phyloP scores from a whole-genome alignment of 2,329 filamentous ascomycete genomes.

The Nigrospora sphaerica region DNA sequence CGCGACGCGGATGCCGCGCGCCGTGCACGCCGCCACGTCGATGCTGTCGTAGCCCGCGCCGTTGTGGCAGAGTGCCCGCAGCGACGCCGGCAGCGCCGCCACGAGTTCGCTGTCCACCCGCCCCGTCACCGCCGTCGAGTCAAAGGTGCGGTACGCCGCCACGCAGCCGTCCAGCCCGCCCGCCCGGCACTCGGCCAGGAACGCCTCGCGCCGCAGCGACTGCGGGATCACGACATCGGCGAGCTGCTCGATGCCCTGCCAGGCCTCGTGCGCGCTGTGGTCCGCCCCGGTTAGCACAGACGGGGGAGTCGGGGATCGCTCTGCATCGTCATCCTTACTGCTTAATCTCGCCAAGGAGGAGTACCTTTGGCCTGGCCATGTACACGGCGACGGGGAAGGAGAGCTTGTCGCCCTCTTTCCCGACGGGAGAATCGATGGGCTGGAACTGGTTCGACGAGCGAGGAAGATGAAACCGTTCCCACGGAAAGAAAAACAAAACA shows the following conservation, averaged over 20 bases:
- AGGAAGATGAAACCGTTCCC: too few relatives aligned
- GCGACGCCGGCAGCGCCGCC: constrained; percentile 40
- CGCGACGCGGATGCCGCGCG: constrained; percentile 61
- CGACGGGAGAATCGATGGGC: too few relatives aligned
- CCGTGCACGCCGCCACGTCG: constrained; percentile 64
- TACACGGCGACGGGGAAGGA: too few relatives aligned
- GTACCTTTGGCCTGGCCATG: constrained; percentile 21
- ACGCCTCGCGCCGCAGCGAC: constrained; percentile 56
- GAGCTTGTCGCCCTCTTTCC: too few relatives aligned
- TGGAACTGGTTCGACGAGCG: too few relatives aligned
- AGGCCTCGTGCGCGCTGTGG: constrained; percentile 57
- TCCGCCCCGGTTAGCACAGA: background rate
- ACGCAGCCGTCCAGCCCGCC: constrained; percentile 60
- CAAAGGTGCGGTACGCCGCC: constrained; percentile 66
- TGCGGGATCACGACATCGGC: constrained; percentile 59
- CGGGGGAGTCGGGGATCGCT: background rate
- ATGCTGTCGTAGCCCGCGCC: constrained; percentile 83
- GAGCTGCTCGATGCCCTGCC: constrained; percentile 52
- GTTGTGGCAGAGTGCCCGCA: constrained; percentile 55
- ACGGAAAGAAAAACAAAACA: too few relatives aligned
- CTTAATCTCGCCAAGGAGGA: constrained; percentile 30
- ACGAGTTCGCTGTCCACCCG: constrained; percentile 65
- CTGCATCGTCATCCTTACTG: constrained; percentile 26
- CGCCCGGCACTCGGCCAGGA: constrained; percentile 59
- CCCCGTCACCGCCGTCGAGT: constrained; percentile 51